Percentiles rank a stretch among this genome's conserved stretches.
These are phyloP conservation scores for Aureobasidium sp. DNA, from an alignment of 2,329 filamentous ascomycete species.

Conservation along the genomic window DNA sequence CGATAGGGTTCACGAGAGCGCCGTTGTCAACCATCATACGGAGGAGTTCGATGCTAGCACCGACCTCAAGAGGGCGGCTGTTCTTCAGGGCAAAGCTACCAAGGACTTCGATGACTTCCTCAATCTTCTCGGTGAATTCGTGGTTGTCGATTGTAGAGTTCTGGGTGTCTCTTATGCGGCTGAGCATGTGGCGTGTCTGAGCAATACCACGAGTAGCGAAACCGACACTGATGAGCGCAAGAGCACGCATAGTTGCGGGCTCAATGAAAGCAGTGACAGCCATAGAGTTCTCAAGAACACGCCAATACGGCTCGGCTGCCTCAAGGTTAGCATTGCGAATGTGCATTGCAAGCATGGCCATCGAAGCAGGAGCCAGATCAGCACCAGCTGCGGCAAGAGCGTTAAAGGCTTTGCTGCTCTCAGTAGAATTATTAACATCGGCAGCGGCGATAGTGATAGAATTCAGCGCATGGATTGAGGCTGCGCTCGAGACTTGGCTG, in stretches of 20 bases:
- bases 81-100: constrained; percentile 51
- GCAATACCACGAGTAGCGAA: constrained; percentile 73
- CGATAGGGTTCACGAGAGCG: constrained; percentile 52
- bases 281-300: constrained; percentile 56
- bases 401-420: constrained; percentile 54
- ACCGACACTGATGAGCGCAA: constrained; percentile 79
- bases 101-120: constrained; percentile 72
- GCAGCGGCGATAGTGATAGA: constrained; percentile 71
- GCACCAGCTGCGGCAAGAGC: constrained; percentile 44
- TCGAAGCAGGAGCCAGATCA: constrained; percentile 50
- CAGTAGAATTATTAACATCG: constrained; percentile 64
- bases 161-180: constrained; percentile 63
- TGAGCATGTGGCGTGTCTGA: constrained; percentile 79
- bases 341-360: constrained; percentile 80
- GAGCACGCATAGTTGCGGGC: constrained; percentile 81
- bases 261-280: constrained; percentile 67
- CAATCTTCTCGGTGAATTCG: constrained; percentile 69
- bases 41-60: constrained; percentile 52
- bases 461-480: constrained; percentile 58
- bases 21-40: constrained; percentile 62
- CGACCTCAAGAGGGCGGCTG: constrained; percentile 45
- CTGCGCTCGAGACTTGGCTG: constrained; percentile 50
- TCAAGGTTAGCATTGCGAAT: constrained; percentile 74
- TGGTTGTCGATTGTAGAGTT: constrained; percentile 38
- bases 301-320: constrained; percentile 74